These are phyloP conservation scores for Betula pendula DNA, from an alignment of 306 rosid genomes.

Conservation along the genomic window DNA sequence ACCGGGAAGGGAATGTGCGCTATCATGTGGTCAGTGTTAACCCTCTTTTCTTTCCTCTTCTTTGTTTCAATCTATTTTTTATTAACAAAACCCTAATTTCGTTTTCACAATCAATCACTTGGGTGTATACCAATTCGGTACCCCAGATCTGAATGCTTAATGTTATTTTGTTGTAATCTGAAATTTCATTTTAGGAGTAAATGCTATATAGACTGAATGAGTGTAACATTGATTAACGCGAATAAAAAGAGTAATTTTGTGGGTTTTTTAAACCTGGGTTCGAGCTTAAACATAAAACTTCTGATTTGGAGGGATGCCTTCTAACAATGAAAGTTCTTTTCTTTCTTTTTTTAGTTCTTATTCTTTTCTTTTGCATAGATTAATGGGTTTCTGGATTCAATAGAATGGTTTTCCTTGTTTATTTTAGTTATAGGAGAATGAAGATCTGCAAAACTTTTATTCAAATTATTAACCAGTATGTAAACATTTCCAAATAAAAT, in stretches of 20 bases:
- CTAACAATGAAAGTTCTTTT: no score
- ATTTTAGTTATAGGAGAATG: background rate
- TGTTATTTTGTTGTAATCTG: background rate
- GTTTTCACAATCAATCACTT: background rate
- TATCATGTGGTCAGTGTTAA: conserved; percentile 66
- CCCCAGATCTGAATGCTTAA: conserved; percentile 14
- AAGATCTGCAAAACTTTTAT: background rate
- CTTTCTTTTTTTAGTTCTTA: background rate
- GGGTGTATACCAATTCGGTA: background rate
- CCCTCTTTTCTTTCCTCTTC: background rate
- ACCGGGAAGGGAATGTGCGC: conserved; percentile 98
- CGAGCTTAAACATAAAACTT: background rate
- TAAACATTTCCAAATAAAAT: background rate
- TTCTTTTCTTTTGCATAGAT: background rate
- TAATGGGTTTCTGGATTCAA: background rate
- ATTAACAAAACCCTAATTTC: background rate
- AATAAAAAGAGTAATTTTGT: background rate
- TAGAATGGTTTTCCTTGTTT: background rate
- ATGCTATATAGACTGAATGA: background rate
- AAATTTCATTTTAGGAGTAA: background rate
- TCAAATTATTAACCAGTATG: background rate
- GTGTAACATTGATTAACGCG: no score
- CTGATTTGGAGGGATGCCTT: background rate
- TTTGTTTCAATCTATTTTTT: background rate
- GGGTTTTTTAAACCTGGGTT: background rate